phyloP scores from a whole-genome alignment of 78 protist species.

The Dictyostelium capitatum region DNA sequence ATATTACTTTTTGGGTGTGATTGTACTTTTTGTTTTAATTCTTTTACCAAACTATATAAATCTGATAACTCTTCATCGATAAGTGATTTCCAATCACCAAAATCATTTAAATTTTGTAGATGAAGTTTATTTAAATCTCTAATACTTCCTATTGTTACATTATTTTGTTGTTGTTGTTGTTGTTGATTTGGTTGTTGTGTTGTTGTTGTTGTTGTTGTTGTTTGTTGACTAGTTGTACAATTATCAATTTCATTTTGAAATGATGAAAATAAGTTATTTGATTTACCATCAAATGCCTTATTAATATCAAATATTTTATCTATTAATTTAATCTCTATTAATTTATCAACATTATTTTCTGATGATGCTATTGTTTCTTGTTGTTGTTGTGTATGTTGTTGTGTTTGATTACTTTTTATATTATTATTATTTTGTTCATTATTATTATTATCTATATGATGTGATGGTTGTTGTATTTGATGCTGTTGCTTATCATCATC shows the following conservation, averaged over 20 bases:
- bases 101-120: slow-evolving; percentile 19
- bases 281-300: slow-evolving; percentile 14
- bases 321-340: slow-evolving; percentile 7
- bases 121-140: slow-evolving; percentile 9
- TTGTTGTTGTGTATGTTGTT: too few species aligned
- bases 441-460: too few species aligned
- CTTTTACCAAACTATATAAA: slow-evolving; percentile 30
- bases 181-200: background rate
- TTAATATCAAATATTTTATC: slow-evolving; percentile 6
- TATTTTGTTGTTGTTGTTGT: background rate
- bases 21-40: slow-evolving; percentile 28
- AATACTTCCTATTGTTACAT: slow-evolving; percentile 10
- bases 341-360: slow-evolving; percentile 7
- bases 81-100: slow-evolving; percentile 46
- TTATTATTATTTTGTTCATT: too few species aligned
- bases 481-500: too few species aligned
- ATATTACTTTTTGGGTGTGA: background rate
- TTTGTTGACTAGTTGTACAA: background rate
- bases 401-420: too few species aligned
- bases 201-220: background rate
- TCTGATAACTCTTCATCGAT: slow-evolving; percentile 57
- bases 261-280: background rate
- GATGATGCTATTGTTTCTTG: background rate
- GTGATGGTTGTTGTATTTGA: too few species aligned
- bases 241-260: background rate